Conservation (phyloP, 768 basidiomycete genomes). For the Gloeopeniophorella convolvens region DNA sequence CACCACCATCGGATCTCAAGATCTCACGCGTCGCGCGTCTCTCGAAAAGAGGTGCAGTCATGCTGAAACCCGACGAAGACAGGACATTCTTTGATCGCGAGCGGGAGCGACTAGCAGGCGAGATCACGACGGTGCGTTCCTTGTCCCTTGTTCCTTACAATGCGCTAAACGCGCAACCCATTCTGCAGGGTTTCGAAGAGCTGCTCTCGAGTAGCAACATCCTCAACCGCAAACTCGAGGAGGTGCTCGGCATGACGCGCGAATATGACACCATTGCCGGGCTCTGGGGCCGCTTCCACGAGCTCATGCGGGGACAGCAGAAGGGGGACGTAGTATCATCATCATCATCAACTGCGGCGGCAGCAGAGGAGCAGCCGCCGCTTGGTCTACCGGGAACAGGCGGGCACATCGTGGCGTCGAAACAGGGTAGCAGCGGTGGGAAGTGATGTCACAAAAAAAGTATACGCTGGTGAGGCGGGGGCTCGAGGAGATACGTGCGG, state of each 20-base stretch:
- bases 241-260: conserved; percentile 85
- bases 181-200: conserved; percentile 78
- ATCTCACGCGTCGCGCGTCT: background rate
- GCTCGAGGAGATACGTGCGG: conserved; percentile 15
- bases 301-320: conserved; percentile 57
- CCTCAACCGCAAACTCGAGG: conserved; percentile 86
- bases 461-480: conserved; percentile 15
- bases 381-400: conserved; percentile 64
- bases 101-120: conserved; percentile 63
- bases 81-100: conserved; percentile 71
- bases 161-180: background rate
- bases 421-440: conserved; percentile 24
- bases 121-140: conserved; percentile 60
- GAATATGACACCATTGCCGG: conserved; percentile 87
- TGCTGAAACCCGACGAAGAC: conserved; percentile 28
- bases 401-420: conserved; percentile 46
- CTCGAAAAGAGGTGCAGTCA: background rate
- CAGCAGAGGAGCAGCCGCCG: conserved; percentile 26
- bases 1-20: background rate
- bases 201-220: conserved; percentile 78
- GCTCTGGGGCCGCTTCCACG: conserved; percentile 77
- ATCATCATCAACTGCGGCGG: no score
- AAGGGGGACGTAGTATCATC: conserved; percentile 25
- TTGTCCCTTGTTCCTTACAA: background rate
- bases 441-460: conserved; percentile 17